A percentile compares a stretch with the other conserved stretches of the same genome.
Conservation (phyloP, 1,284 basidiomycete species). For the Cutaneotrichosporon mucoides region DNA sequence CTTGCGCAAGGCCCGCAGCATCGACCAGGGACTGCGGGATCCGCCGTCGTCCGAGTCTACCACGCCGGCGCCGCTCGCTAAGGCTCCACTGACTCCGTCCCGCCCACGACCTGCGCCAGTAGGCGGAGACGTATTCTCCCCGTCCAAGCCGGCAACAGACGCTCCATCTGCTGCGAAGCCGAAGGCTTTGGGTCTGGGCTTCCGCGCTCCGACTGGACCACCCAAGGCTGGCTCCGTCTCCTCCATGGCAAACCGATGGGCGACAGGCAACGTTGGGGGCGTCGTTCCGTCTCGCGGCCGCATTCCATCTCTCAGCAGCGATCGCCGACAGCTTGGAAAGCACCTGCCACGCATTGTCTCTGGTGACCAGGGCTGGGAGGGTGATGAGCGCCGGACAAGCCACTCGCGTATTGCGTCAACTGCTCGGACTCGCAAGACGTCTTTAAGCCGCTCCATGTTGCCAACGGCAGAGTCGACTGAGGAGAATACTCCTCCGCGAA, state of each 20-base stretch:
- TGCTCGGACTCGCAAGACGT: slow-evolving; percentile 22
- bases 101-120: slow-evolving; percentile 1
- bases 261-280: slow-evolving; percentile 1
- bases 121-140: slow-evolving; percentile 6
- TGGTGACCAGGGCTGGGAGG: slow-evolving; percentile 45
- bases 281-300: slow-evolving; percentile 9
- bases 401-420: slow-evolving; percentile 6
- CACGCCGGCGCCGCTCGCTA: neutral
- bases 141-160: slow-evolving; percentile 1
- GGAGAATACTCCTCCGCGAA: slow-evolving; percentile 17
- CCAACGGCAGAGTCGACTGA: slow-evolving; percentile 4
- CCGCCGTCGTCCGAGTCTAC: neutral
- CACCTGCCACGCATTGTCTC: slow-evolving; percentile 50
- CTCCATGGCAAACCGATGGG: slow-evolving; percentile 17
- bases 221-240: slow-evolving; percentile 15
- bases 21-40: neutral
- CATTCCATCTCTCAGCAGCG: slow-evolving; percentile 20
- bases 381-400: slow-evolving; percentile 18
- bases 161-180: slow-evolving; percentile 1
- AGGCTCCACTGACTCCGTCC: neutral
- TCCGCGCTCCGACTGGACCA: slow-evolving; percentile 18
- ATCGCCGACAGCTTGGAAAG: slow-evolving; percentile 44
- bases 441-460: slow-evolving; percentile 21
- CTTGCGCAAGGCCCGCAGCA: slow-evolving; percentile 8
- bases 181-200: slow-evolving; percentile 15